Base-by-base conservation (phyloP, 495 filamentous ascomycete genomes). In the Staphylotrichum longicolle region DNA sequence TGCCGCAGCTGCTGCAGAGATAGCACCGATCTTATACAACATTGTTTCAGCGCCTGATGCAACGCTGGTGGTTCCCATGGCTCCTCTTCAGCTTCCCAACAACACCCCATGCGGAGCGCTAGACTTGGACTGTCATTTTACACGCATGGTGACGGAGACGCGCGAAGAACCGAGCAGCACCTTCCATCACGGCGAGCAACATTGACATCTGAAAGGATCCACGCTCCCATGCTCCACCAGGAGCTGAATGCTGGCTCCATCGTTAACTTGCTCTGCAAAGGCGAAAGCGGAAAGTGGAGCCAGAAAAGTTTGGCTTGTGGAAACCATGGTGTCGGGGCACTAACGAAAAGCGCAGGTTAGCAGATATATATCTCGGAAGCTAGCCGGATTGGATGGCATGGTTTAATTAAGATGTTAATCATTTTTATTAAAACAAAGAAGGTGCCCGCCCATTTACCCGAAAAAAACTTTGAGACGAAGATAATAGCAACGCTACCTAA, bases 351-450 rank as follows among this genome's bases (percentile, higher is more conserved):
- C 49, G 59, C 52, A 33, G 51, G 27, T 61, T 63, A 61, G 66
- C 64, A 68, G 69, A 69, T 69, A 62, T 69, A 66, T 57, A 63
- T 50, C 15, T 44, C 39, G 60, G 66, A 60, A 61, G 63, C 63
- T 65, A 65, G 47, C 64, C 60, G 51, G 63, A 68, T 72, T 63
- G 47, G 70, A 54, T 60, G 48, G 40, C 33, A 54, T 45, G 57
- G 35, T 66, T 70, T 68, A 65, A 68, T 71, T 59, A 69, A 64
- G 15, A 59, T 61, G 51, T 58, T 60, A 68, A 63, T 27, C 20
- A 27, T 54, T 63, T 64, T 66, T 68, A 65, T 69, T 65, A 69
- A 66, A 61, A n/a, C 61, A 64, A 55, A 63, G 56, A 64, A 41
- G 44, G 47, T 27, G 37, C 48, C 54, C 57, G 52, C 55, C 46